phyloP scores from a whole-genome alignment of 768 basidiomycete genomes.

The Termitomyces sp. region DNA sequence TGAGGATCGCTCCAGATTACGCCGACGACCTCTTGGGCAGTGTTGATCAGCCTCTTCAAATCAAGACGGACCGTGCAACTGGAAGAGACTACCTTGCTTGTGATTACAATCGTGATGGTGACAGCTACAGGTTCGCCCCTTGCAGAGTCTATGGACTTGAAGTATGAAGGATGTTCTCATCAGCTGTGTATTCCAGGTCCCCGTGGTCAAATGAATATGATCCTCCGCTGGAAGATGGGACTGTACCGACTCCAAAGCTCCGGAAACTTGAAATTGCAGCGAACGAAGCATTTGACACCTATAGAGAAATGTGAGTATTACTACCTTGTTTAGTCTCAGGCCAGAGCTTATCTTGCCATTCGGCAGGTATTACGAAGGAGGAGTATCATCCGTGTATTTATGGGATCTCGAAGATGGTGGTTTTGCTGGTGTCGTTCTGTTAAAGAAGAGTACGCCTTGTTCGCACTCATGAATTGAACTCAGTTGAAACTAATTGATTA shows the following conservation, averaged over 20 bases:
- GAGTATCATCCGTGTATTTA: conserved; percentile 92
- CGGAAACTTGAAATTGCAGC: conserved; percentile 90
- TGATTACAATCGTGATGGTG: conserved; percentile 91
- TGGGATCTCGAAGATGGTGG: conserved; percentile 98
- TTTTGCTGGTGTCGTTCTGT: conserved; percentile 93
- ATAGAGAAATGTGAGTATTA: conserved; percentile 81
- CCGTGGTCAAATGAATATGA: conserved; percentile 99
- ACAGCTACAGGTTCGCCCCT: conserved; percentile 71
- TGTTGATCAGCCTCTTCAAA: conserved; percentile 90
- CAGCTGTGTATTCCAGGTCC: conserved; percentile 54
- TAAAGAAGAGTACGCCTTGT: conserved; percentile 79
- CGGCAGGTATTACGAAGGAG: conserved; percentile 93
- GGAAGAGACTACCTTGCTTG: conserved; percentile 91
- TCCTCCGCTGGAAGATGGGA: conserved; percentile 86
- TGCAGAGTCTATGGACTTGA: not conserved
- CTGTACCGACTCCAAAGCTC: conserved; percentile 77
- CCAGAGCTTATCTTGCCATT: not conserved
- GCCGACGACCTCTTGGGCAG: conserved; percentile 93
- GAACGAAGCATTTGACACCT: conserved; percentile 96
- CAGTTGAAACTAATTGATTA: not conserved
- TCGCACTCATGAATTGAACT: not conserved
- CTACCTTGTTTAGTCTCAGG: not conserved
- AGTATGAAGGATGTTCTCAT: not conserved
- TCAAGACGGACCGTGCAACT: conserved; percentile 73
- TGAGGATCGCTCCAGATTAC: conserved; percentile 84